Percentiles rank a stretch among this genome's conserved stretches.
phyloP scores from a whole-genome alignment of 345 rosid genomes.

The Erodium maritimum region DNA sequence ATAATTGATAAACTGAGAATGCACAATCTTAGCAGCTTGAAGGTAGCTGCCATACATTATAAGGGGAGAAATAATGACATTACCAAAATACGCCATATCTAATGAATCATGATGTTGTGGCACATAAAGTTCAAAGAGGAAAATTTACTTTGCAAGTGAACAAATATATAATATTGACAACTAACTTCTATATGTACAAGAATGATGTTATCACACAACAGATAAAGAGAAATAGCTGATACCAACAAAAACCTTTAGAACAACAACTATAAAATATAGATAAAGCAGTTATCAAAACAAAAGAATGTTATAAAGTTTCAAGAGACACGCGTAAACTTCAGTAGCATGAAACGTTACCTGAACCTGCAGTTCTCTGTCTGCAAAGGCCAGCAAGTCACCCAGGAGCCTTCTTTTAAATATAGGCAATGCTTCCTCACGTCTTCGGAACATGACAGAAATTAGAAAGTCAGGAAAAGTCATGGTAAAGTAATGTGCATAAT shows the following conservation, averaged over 20 bases:
- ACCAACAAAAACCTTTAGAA: too few species aligned
- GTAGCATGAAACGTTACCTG: constrained; percentile 41
- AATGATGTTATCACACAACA: too few species aligned
- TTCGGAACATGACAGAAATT: constrained; percentile 23
- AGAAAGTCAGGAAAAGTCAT: constrained; percentile 9
- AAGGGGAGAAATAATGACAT: too few species aligned
- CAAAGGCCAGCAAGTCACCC: constrained; percentile 88
- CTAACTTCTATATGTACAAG: too few species aligned
- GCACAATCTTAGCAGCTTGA: too few species aligned
- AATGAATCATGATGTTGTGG: too few species aligned
- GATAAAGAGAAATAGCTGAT: too few species aligned
- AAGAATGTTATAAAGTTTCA: not conserved
- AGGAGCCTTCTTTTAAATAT: constrained; percentile 90
- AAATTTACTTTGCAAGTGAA: too few species aligned
- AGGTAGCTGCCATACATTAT: too few species aligned
- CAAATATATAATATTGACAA: too few species aligned
- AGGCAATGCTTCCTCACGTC: constrained; percentile 96
- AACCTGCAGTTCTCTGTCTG: constrained; percentile 92
- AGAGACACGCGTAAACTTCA: constrained; percentile 6
- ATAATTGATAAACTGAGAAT: not conserved
- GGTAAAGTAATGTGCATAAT: constrained; percentile 6
- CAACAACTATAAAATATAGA: not conserved
- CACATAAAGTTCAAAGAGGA: too few species aligned
- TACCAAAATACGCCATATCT: too few species aligned
- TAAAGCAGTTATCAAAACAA: constrained; percentile 5